phyloP scores from a whole-genome alignment of 768 basidiomycete genomes.

The Lentinula lateritia region DNA sequence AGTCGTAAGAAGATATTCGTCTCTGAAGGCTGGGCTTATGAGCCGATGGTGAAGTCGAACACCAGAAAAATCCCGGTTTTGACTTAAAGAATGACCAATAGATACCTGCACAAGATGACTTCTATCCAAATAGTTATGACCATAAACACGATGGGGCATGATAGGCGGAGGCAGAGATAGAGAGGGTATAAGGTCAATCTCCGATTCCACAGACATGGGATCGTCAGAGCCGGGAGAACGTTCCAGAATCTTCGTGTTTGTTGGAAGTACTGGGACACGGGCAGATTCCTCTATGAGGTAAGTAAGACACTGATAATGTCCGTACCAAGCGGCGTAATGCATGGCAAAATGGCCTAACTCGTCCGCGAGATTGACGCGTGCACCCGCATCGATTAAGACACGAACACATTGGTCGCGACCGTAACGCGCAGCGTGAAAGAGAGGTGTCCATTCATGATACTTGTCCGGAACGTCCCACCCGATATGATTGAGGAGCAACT shows the following conservation, averaged over 20 bases:
- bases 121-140: constrained; percentile 91
- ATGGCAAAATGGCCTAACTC: constrained; percentile 81
- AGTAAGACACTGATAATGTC: constrained; percentile 66
- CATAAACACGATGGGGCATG: constrained; percentile 96
- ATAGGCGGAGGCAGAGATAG: constrained; percentile 96
- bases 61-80: constrained; percentile 28
- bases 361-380: constrained; percentile 70
- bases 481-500: constrained; percentile 62
- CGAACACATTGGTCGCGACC: constrained; percentile 71
- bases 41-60: constrained; percentile 73
- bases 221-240: constrained; percentile 36
- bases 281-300: constrained; percentile 47
- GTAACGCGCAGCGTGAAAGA: constrained; percentile 91
- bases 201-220: constrained; percentile 43
- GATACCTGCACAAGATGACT: constrained; percentile 82
- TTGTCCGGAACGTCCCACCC: constrained; percentile 90
- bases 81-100: constrained; percentile 60
- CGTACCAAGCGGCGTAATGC: constrained; percentile 97
- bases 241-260: constrained; percentile 16
- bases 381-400: constrained; percentile 76
- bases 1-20: constrained; percentile 62
- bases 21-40: constrained; percentile 61
- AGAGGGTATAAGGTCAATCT: constrained; percentile 89
- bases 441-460: constrained; percentile 97
- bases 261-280: constrained; percentile 21